phyloP scores from a whole-genome alignment of 805 yeast species.

The Isabelozyma heimii region DNA sequence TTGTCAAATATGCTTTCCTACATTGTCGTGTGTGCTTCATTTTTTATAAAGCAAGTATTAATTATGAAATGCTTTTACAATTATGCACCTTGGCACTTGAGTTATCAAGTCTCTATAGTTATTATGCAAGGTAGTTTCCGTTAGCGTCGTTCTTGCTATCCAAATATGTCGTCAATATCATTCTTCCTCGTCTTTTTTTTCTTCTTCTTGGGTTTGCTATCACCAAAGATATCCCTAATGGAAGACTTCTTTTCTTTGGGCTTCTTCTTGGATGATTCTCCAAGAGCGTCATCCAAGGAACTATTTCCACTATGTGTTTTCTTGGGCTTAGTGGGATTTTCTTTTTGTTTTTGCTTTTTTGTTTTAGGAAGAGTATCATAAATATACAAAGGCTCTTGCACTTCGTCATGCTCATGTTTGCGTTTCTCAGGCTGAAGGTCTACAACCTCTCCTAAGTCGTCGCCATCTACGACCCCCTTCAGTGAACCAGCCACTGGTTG shows the following conservation, averaged over 20 bases:
- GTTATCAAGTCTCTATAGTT: too few relatives aligned
- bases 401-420: not conserved
- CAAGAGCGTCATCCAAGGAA: not conserved
- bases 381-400: not conserved
- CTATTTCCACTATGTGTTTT: not conserved
- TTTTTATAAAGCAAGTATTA: too few relatives aligned
- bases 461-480: constrained; percentile 1
- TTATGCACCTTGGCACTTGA: too few relatives aligned
- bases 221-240: not conserved
- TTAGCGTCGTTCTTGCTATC: constrained; percentile 23
- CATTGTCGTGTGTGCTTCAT: not conserved
- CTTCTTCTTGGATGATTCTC: not conserved
- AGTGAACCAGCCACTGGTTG: not conserved
- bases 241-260: constrained; percentile 8
- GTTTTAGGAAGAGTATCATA: not conserved
- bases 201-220: constrained; percentile 22
- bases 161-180: constrained; percentile 77
- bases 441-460: constrained; percentile 27
- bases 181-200: constrained; percentile 44
- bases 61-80: too few relatives aligned
- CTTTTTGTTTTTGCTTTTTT: not conserved
- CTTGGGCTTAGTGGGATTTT: not conserved
- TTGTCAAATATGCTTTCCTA: not conserved
- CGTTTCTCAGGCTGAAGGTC: constrained; percentile 19
- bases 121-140: too few relatives aligned